Percentiles rank a stretch among this genome's conserved stretches.
phyloP scores from a whole-genome alignment of 169 alveolate species.

The Plasmodium billcollinsi region DNA sequence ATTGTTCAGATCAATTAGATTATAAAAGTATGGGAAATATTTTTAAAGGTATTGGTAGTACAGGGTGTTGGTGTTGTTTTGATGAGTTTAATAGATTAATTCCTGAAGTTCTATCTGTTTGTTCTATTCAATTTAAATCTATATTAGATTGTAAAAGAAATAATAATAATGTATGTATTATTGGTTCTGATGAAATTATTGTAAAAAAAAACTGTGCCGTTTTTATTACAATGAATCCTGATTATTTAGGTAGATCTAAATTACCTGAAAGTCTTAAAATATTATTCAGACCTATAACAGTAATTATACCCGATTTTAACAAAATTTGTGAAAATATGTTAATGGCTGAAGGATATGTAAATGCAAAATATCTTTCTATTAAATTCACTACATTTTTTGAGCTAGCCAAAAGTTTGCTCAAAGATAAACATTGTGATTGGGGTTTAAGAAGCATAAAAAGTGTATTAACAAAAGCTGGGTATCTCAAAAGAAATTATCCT shows the following conservation, averaged over 20 bases:
- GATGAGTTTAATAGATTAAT: constrained; percentile 97
- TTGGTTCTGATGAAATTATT: constrained; percentile 95
- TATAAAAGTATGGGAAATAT: constrained; percentile 97
- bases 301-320: constrained; percentile 97
- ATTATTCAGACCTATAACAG: constrained; percentile 96
- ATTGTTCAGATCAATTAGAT: constrained; percentile 97
- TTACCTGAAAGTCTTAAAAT: constrained; percentile 97
- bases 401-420: constrained; percentile 93
- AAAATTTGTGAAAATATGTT: constrained; percentile 97
- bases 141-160: constrained; percentile 94
- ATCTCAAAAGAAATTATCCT: constrained; percentile 95
- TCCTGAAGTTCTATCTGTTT: constrained; percentile 97
- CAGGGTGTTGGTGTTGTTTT: constrained; percentile 99
- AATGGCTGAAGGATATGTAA: constrained; percentile 98
- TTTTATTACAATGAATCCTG: constrained; percentile 97
- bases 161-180: constrained; percentile 88
- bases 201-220: constrained; percentile 96
- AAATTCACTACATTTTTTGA: constrained; percentile 95
- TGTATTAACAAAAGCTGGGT: constrained; percentile 97
- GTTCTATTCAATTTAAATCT: constrained; percentile 96
- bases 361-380: constrained; percentile 94
- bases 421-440: constrained; percentile 97
- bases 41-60: constrained; percentile 96
- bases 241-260: constrained; percentile 96
- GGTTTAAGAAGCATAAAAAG: constrained; percentile 97